A percentile compares a stretch with the other conserved stretches of the same genome.
phyloP scores from a whole-genome alignment of 345 rosid species.

The Brassica cretica region DNA sequence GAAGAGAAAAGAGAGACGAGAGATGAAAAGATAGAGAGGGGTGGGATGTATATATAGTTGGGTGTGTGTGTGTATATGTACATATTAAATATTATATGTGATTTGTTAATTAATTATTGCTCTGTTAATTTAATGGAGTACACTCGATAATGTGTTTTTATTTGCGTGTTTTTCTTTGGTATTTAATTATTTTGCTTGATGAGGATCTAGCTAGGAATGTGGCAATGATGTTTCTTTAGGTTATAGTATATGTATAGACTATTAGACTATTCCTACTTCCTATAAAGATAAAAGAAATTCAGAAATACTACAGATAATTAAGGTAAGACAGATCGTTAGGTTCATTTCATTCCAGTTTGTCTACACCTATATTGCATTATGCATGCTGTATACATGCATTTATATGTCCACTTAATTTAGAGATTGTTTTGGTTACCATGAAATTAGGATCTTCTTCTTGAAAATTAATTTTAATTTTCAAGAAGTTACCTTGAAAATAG shows the following conservation, averaged over 20 bases:
- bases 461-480: background rate
- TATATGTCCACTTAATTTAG: background rate
- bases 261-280: background rate
- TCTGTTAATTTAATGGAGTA: background rate
- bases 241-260: constrained; percentile 6
- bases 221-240: constrained; percentile 28
- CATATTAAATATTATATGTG: background rate
- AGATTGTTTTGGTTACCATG: background rate
- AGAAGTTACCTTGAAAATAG: background rate
- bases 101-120: no score
- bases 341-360: constrained; percentile 15
- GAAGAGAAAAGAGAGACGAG: background rate
- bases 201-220: constrained; percentile 35
- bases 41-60: constrained; percentile 26
- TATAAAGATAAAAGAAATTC: background rate
- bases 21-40: constrained; percentile 24
- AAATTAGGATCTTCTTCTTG: background rate
- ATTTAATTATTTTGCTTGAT: constrained; percentile 18
- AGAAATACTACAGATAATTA: background rate
- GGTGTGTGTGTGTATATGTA: background rate
- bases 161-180: constrained; percentile 8
- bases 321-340: constrained; percentile 13
- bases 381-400: background rate
- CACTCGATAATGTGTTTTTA: constrained; percentile 6
- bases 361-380: background rate